Evolutionary conservation across 371 early-diverging fungal species (phyloP).

Genomic region (Funneliformis caledonium): DNA sequence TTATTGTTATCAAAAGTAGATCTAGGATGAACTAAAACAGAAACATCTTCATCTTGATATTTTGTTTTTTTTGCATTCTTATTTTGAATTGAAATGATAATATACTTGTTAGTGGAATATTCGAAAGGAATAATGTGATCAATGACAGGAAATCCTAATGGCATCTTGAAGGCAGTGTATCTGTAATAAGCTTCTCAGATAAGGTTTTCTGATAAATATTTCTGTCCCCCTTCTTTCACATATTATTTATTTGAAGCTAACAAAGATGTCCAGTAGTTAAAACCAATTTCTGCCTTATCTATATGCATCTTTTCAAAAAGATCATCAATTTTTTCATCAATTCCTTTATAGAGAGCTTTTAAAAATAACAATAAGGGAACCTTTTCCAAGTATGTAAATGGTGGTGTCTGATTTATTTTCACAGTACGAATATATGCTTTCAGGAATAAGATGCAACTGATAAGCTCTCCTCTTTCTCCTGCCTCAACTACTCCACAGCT

Average conservation of each 20-base stretch:
- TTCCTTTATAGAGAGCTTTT: background rate
- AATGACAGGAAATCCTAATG: conserved; percentile 6
- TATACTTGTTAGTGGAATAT: background rate
- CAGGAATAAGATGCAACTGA: background rate
- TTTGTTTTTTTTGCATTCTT: background rate
- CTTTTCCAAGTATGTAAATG: background rate
- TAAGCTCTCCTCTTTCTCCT: conserved; percentile 19
- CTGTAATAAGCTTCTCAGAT: background rate
- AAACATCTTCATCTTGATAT: background rate
- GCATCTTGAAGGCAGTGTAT: conserved; percentile 8
- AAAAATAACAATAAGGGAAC: background rate
- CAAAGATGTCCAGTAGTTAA: background rate
- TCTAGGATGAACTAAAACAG: too few species aligned
- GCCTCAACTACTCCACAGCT: conserved; percentile 16
- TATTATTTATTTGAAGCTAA: background rate
- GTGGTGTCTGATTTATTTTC: background rate
- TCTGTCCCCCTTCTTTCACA: background rate
- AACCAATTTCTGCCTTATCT: background rate
- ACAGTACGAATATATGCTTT: conserved; percentile 24
- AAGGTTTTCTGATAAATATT: background rate
- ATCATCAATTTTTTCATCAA: background rate
- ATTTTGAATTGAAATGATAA: conserved; percentile 19
- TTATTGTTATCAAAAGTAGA: background rate
- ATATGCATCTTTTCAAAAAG: background rate
- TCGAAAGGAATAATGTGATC: conserved; percentile 12